Base-by-base conservation (phyloP, 306 rosid species). In the Crataegus laevigata region DNA sequence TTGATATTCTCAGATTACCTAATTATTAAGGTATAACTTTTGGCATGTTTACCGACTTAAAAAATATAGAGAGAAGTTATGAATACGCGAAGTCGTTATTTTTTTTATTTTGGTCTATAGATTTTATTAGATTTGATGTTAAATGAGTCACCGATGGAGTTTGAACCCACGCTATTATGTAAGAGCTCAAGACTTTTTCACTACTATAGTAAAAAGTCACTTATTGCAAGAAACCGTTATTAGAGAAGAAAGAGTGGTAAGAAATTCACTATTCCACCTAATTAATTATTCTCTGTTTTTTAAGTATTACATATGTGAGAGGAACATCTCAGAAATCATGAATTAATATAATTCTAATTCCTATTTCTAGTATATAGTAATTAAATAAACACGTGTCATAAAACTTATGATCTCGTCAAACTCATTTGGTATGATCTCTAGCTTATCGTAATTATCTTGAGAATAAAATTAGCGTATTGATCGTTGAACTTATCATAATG, bases 201-300 rank as follows among this genome's bases (percentile, higher is more conserved):
- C 9, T 9, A 7, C 2, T 7, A 36, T 36, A 0, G 9, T 36
- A 36, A 36, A 36, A 0, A 0, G 2, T 36, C 40, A 36, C 2
- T 36, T n/a, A n/a, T n/a, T 36, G 40, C 0, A 36, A 50, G 43
- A 40, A 40, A 50, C 17, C 8, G 21, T 50, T 50, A 50, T 50
- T 15, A 50, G 54, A 3, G 8, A 47, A 47, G 54, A 47, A 47
- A 47, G 21, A 47, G 54, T 50, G 8, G 50, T 18, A 14, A 47
- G 21, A 47, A 47, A 47, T 47, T 19, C 52, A 50, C 6, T 50
- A 50, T 17, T 50, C 21, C 54, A 50, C 54, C 21, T 5, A 5
- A 50, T 6, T 17, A 50, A 15, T 2, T 15, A 50, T 17, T 17
- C 54, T 15, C 12, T 8, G 12, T 40, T 40, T 40, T 40, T 40